Evolutionary conservation across 441 rosid genomes (phyloP), one percentile per base, ranked within the genome.

Genomic region (Syzygium syzygioides): DNA sequence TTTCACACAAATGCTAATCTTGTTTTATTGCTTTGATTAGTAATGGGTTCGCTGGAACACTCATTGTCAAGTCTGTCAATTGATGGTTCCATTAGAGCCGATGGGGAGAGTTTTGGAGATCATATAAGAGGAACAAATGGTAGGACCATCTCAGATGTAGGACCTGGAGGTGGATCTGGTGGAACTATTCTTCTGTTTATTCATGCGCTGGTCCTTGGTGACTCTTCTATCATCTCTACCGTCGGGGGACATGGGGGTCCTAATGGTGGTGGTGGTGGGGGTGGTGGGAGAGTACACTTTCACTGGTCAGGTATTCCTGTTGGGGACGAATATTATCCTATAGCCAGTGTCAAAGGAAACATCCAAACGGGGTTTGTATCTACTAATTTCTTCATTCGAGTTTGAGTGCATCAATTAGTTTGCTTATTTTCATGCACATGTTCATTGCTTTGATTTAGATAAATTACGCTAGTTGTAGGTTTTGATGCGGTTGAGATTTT

Each of bases 91-190:
- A 90, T 97, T 89, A 94, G 91, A 91, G 96, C 98, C 89, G 98
- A 96, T 92, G 99, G 99, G 79, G 95, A 94, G 91, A 95, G 95
- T 93, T 96, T 93, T 89, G 95, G 95, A 90, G 94, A 94, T 89
- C 91, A 90, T 55, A 88, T 93, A 62, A 90, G 92, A 90, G 91
- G 86, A 87, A 89, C 86, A 57, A 90, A 92, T 83, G 90, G 88
- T 83, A 89, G 89, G 85, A 57, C 91, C 79, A 79, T 86, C 87
- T 92, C 96, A 79, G 91, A 89, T 86, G 88, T 92, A 89, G 98
- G 98, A 84, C 98, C 99, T 66, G 99, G 99, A 85, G 99, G 99
- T 90, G 99, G 99, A 87, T 95, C 99, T 87, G 99, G 99, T 92
- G 99, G 99, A 92, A 96, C 98, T 13, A 94, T 96, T 90, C 97